phyloP scores from a whole-genome alignment of 108 stramenopile species.

The Fragilaria crotonensis region DNA sequence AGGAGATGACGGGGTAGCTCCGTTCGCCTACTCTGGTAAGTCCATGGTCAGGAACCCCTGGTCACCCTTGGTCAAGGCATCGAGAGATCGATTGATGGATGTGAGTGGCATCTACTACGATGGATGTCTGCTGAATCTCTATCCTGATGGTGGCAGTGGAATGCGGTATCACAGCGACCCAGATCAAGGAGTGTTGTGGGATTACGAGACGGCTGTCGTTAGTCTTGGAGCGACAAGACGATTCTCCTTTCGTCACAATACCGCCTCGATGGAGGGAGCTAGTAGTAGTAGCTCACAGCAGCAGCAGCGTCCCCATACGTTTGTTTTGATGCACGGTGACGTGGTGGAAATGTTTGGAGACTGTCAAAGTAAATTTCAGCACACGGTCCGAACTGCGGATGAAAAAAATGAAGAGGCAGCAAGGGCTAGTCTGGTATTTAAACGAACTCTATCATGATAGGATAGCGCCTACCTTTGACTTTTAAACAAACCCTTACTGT shows the following conservation, averaged over 20 bases:
- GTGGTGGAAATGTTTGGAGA: slow-evolving; percentile 50
- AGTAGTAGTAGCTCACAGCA: neutral
- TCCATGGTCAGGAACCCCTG: slow-evolving; percentile 28
- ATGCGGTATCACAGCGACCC: slow-evolving; percentile 65
- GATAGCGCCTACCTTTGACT: neutral
- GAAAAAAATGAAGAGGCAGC: slow-evolving; percentile 26
- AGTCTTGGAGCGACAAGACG: slow-evolving; percentile 41
- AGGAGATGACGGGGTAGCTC: slow-evolving; percentile 35
- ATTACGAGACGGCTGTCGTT: slow-evolving; percentile 44
- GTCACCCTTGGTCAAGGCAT: slow-evolving; percentile 24
- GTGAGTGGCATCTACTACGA: slow-evolving; percentile 31
- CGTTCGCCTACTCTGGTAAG: slow-evolving; percentile 44
- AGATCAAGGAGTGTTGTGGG: slow-evolving; percentile 52
- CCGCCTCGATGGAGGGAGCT: neutral
- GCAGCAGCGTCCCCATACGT: slow-evolving; percentile 21
- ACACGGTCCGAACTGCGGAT: slow-evolving; percentile 43
- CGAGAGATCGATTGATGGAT: slow-evolving; percentile 27
- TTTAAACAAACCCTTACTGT: neutral
- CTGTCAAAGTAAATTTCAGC: slow-evolving; percentile 48
- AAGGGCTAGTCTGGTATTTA: slow-evolving; percentile 46
- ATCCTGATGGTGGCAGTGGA: slow-evolving; percentile 42
- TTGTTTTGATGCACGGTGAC: slow-evolving; percentile 47
- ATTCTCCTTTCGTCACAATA: slow-evolving; percentile 40
- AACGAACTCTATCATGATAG: no score
- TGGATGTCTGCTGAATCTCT: slow-evolving; percentile 43